Base-by-base conservation (phyloP, 192 early-diverging fungal genomes). In the Entophlyctis luteolus region DNA sequence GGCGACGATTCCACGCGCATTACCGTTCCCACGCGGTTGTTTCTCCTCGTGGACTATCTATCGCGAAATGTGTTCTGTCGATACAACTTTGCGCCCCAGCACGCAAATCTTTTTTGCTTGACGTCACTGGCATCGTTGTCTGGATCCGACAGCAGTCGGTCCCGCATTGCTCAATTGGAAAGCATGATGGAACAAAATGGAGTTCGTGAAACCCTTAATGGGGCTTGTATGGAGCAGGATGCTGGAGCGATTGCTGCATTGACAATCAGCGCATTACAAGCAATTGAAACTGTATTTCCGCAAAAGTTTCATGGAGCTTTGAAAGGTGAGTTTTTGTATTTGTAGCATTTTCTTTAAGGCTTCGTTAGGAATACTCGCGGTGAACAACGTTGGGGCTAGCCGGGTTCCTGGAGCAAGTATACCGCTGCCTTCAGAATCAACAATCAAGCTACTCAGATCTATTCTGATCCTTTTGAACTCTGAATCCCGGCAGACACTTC, bases 301-400 rank as follows among this genome's bases (percentile, higher is more conserved):
- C 47, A 10, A 50, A 63, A 63, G 62, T 63, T 50, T 49, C 62
- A 63, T 49, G 31, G 47, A n/a, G 62, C 48, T 12, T 46, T 63
- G 31, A 63, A 63, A 63, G 62, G 62, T 50, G 18, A 22, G n/a
- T 48, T 31, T 48, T 25, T 28, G 3, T 14, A 49, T 29, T 31
- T 50, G 14, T 37, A 32, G 46, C 35, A 33, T 48, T 6, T 32
- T 63, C 50, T 27, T 48, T 32, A 20, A 31, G 2, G n/a, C 46
- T n/a, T 45, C 47, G 36, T 29, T 27, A 63, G 62, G 62, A 33
- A 35, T 63, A 18, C 32, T 63, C 47, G 28, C 62, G 22, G 8
- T 63, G 46, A 63, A 63, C 25, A 63, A 63, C 25, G 29, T 42
- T 27, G 14, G 27, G 29, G 62, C 29, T n/a, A 63, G 23, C 6